A percentile compares a stretch with the other conserved stretches of the same genome.
Evolutionary conservation across 1,284 basidiomycete genomes (phyloP).

Genomic region (Cryptococcus jaspeensis): DNA sequence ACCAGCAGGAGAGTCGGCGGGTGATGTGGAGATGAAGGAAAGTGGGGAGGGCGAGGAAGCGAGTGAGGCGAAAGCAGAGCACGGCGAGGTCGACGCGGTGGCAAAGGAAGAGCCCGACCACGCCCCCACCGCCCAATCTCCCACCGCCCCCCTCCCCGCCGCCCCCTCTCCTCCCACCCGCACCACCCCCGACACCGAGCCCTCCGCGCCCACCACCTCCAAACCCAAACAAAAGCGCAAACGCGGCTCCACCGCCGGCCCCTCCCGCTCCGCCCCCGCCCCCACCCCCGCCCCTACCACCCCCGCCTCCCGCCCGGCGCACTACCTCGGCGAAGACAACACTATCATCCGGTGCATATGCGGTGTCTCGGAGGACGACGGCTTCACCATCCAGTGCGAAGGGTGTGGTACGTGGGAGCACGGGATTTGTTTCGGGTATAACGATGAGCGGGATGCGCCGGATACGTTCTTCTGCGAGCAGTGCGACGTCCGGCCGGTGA

Average conservation of each 20-base stretch:
- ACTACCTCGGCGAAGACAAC: constrained; percentile 51
- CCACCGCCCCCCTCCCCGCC: too few relatives aligned
- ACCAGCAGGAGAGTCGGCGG: too few relatives aligned
- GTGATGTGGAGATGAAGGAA: too few relatives aligned
- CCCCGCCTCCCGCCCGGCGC: constrained; percentile 24
- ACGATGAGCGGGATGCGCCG: constrained; percentile 64
- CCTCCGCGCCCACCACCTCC: too few relatives aligned
- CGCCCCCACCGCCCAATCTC: too few relatives aligned
- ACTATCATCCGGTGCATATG: constrained; percentile 52
- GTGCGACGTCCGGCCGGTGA: constrained; percentile 42
- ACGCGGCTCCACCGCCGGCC: constrained; percentile 33
- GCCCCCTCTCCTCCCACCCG: too few relatives aligned
- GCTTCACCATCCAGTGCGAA: constrained; percentile 90
- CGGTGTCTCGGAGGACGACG: constrained; percentile 67
- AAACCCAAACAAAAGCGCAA: constrained; percentile 27
- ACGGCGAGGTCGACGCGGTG: too few relatives aligned
- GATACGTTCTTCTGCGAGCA: constrained; percentile 56
- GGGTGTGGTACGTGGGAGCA: constrained; percentile 87
- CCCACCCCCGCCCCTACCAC: constrained; percentile 13
- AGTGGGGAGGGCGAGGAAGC: too few relatives aligned
- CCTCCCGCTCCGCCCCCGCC: constrained; percentile 27
- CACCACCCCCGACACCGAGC: too few relatives aligned
- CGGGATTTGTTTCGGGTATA: constrained; percentile 77
- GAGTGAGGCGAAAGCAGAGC: too few relatives aligned
- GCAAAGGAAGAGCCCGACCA: too few relatives aligned